A percentile compares a stretch with the other conserved stretches of the same genome.
These are phyloP conservation scores for Exophiala alcalophila DNA, from an alignment of 2,329 filamentous ascomycete genomes.

Conservation along the genomic window DNA sequence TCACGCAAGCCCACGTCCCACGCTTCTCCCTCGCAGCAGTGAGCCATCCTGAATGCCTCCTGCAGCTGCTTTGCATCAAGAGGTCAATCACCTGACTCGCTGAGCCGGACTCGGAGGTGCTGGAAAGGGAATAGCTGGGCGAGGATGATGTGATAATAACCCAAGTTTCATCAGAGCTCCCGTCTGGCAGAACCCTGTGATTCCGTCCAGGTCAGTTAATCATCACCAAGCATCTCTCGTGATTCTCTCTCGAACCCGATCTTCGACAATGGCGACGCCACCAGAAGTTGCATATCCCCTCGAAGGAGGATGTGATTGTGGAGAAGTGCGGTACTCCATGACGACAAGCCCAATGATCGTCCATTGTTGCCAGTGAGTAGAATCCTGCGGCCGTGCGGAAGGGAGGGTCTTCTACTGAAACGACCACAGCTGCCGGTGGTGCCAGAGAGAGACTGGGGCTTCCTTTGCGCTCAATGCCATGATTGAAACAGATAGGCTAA, in stretches of 20 bases:
- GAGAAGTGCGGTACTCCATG: constrained; percentile 20
- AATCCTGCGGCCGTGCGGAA: background rate
- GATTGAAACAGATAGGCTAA: constrained; percentile 33
- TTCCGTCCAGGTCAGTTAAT: background rate
- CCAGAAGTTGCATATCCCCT: constrained; percentile 13
- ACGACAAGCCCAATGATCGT: constrained; percentile 21
- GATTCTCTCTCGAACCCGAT: background rate
- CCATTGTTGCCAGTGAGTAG: constrained; percentile 27
- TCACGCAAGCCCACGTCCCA: too few relatives aligned
- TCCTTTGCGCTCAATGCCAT: constrained; percentile 26
- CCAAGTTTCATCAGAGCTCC: too few relatives aligned
- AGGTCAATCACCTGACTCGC: constrained; percentile 18
- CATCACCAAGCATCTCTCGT: background rate
- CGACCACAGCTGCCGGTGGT: constrained; percentile 24
- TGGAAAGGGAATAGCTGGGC: too few relatives aligned
- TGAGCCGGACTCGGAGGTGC: too few relatives aligned
- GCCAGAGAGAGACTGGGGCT: constrained; percentile 23
- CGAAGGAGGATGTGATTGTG: constrained; percentile 24
- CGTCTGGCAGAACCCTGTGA: too few relatives aligned
- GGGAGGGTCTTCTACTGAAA: constrained; percentile 9
- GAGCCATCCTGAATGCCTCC: background rate
- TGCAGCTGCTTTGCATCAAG: constrained; percentile 3
- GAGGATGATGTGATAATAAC: too few relatives aligned
- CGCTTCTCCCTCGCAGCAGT: background rate
- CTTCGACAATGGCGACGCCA: constrained; percentile 16